Base-by-base conservation (phyloP, 2,329 filamentous ascomycete genomes). In the Claviceps arundinis region DNA sequence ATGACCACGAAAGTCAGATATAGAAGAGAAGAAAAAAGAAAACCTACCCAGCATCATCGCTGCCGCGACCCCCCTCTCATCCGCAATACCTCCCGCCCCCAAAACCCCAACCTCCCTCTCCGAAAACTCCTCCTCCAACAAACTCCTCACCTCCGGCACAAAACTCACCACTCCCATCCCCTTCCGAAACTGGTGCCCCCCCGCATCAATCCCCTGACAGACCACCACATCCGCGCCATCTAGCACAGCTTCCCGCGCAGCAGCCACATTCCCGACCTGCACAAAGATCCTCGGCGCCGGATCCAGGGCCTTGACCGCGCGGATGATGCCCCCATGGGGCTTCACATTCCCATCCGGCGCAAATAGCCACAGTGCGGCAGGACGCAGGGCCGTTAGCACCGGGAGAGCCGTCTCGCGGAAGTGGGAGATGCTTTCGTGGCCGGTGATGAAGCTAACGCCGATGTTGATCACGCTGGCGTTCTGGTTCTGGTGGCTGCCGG, bases 331-430 rank as follows among this genome's bases (percentile, higher is more conserved):
- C 6, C 53, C 57, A 50, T 70, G 66, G 11, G 69, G 67, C 16
- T 69, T 65, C 19, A 68, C 61, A 16, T 71, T 62, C 5, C 69
- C 67, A 37, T 69, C 65, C 2, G 81, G 80, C 2, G 82, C 82
- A 59, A 85, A 86, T 47, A 87, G 72, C 83, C 83, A 87, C 8
- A 82, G 70, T 0, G 80, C 82, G 2, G 74, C 75, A 1, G 82
- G 81, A 0, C 65, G 65, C 62, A 81, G 74, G 54, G 70, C 66
- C 24, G 61, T 60, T 17, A 87, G 67, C 13, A 84, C 56, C 1
- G 75, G 73, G 2, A 80, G 61, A 1, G 70, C 68, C n/a, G 69
- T 73, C 52, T 64, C 55, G 26, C 58, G 54, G 56, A 77, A 76
- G 49, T 65, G 56, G 0, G 54, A n/a, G 2, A 68, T 58, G 24